Base-by-base conservation (phyloP, 2,329 filamentous ascomycete species). In the Xylariaceae sp. region DNA sequence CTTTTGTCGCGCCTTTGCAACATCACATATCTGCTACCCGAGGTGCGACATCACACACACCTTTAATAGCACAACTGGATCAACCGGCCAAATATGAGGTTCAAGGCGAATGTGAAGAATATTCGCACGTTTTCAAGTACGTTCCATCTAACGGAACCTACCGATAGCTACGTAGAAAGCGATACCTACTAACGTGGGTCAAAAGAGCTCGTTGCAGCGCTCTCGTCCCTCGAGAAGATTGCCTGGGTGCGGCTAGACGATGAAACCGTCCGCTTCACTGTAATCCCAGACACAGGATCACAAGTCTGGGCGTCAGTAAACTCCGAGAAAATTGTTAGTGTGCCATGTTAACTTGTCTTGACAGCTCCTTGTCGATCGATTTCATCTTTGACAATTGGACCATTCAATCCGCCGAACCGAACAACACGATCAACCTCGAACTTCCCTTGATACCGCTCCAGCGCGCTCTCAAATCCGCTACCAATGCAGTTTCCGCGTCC, bases 381-480 rank as follows among this genome's bases (percentile, higher is more conserved):
- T 87, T 92, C 66, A 92, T 99, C 68, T 98, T 99, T 74, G 84
- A 92, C 71, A 80, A 82, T 64, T 96, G 96, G 78, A 85, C 87
- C 51, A 87, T 98, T 65, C 89, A 96, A 73, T 96, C 93, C 46
- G 90, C 90, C 47, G 89, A 92, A 44, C 79, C 80, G 34, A 82
- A 86, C 74, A 96, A 96, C 75, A 91, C 92, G 50, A 97, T 99
- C 77, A 97, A 99, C 76, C 88, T 99, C 62, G 95, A 99, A 77
- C 85, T 99, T 1, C 92, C 95, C 23, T 86, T 98, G n/a, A 84
- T 86, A 12, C 88, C 91, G 2, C 86, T 99, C 19, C 91, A 95
- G 69, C 89, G 93, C 58, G 95, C 95, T n/a, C 86, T 99, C 56
- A 92, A 89, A 68, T 97, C 93, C 31, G 94, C 94, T 40, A 79